Evolutionary conservation across 2,329 filamentous ascomycete species (phyloP).

Genomic region (Amphichorda felina): DNA sequence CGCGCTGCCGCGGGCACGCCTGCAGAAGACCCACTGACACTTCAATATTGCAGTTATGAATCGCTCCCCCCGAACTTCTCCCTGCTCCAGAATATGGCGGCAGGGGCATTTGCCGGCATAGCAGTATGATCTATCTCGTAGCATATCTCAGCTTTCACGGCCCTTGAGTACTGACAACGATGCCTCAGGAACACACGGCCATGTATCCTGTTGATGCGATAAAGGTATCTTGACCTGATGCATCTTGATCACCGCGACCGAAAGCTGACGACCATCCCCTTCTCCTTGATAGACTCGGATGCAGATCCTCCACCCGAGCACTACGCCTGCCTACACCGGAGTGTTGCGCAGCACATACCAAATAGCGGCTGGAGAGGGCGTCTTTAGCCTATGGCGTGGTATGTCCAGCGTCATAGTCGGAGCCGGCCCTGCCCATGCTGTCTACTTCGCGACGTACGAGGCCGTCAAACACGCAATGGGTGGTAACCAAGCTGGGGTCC

Average conservation of each 20-base stretch:
- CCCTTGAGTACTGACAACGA: background rate
- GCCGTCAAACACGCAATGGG: constrained; percentile 93
- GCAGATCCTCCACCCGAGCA: constrained; percentile 84
- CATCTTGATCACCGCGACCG: background rate
- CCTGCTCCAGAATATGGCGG: constrained; percentile 85
- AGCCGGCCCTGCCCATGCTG: constrained; percentile 89
- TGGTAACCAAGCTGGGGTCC: constrained; percentile 74
- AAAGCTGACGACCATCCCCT: background rate
- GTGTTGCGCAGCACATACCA: constrained; percentile 87
- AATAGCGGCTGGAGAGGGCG: constrained; percentile 81
- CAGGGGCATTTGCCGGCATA: constrained; percentile 93
- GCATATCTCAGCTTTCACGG: background rate
- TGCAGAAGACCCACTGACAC: too few species aligned
- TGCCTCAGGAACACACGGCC: constrained; percentile 77
- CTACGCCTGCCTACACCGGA: constrained; percentile 67
- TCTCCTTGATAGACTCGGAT: constrained; percentile 68
- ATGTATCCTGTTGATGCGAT: constrained; percentile 99
- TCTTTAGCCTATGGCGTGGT: constrained; percentile 88
- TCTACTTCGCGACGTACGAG: constrained; percentile 98
- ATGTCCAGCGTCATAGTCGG: constrained; percentile 94
- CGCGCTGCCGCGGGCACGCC: too few species aligned
- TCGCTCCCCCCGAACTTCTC: constrained; percentile 90
- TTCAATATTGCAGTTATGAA: constrained; percentile 66
- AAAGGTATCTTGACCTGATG: constrained; percentile 51
- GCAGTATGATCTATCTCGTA: constrained; percentile 47